Base-by-base conservation (phyloP, 2,329 filamentous ascomycete genomes). In the Penicillium sp. region DNA sequence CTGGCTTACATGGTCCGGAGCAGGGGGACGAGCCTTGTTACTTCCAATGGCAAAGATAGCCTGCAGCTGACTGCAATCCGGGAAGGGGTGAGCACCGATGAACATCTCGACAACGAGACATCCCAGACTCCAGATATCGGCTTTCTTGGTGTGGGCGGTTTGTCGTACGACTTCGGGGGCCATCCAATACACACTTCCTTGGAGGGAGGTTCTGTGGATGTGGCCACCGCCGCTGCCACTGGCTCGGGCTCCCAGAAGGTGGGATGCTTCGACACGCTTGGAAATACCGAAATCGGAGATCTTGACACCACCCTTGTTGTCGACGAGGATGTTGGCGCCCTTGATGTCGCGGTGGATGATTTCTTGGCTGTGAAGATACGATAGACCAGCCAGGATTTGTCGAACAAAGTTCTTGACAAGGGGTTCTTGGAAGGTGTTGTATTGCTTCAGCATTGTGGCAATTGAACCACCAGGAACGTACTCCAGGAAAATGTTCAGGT, bases 111-210 rank as follows among this genome's bases (percentile, higher is more conserved):
- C 93, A 13, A 99, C 91, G 48, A 99, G 81, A 72, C 94, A 99
- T 32, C 94, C 94, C 22, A 99, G 84, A 43, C 91, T 96, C 94
- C 94, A 99, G 65, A 99, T 99, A 69, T 99, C 94, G 13, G 94
- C 94, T 78, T 97, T 97, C 77, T 93, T 91, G 5, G 93, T 97
- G 77, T 99, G 97, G 5, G 92, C 92, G 3, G 93, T 97, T 76
- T 97, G 94, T 68, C 94, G 94, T 59, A 99, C 94, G 18, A 99
- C 94, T 78, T 99, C 94, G 8, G 94, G 94, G 0, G 94, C 94
- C 94, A 99, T 99, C 94, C 94, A 99, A 78, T 97, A 99, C 49
- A 99, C 94, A 24, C 92, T 97, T 13, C 94, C 94, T 74, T 99
- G 94, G 3, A 99, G 84, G 1, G 93, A 97, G 10, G 86, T 82